Base-by-base conservation (phyloP, 108 stramenopile genomes). In the Epipyxis sp. region DNA sequence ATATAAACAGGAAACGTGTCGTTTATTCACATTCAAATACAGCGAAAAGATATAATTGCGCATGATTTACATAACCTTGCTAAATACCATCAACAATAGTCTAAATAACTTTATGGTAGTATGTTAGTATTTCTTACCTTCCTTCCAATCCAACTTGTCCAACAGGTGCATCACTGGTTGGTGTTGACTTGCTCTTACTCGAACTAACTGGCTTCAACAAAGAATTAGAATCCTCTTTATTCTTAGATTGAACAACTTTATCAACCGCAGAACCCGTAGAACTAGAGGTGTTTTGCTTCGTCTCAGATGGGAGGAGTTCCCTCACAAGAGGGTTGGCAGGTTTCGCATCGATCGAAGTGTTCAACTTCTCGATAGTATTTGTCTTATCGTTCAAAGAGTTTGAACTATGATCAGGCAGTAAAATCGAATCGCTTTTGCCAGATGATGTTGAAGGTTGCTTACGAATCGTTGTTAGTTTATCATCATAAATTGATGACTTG, bases 401-500 rank as follows among this genome's bases (percentile, higher is more conserved):
- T n/a, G n/a, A n/a, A n/a, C n/a, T n/a, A n/a, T n/a, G n/a, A 20
- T 35, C 37, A 44, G 30, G 16, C 59, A 41, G 10, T 61, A 1
- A 27, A 10, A n/a, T 20, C 59, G 2, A 32, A 59, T 1, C 45
- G 39, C 1, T 43, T 77, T 37, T 13, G 1, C 0, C 69, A 13
- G 59, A 71, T 1, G 41, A 44, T 1, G 39, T 40, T 2, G 69
- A 45, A 3, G n/a, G 32, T 45, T 35, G 41, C 1, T 61, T 67
- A 27, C 27, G 46, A 29, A 58, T 65, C 1, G 59, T 57, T 2
- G 80, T 2, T 2, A 32, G 30, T 44, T 41, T 27, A 1, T 76
- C 69, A 1, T 32, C 44, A 35, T 76, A 74, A 40, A 59, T 1
- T 16, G 74, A 42, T 2, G 34, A 59, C 30, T 80, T 80, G 69